Evolutionary conservation across 2,329 filamentous ascomycete genomes (phyloP).

Genomic region (Cordyceps militaris): DNA sequence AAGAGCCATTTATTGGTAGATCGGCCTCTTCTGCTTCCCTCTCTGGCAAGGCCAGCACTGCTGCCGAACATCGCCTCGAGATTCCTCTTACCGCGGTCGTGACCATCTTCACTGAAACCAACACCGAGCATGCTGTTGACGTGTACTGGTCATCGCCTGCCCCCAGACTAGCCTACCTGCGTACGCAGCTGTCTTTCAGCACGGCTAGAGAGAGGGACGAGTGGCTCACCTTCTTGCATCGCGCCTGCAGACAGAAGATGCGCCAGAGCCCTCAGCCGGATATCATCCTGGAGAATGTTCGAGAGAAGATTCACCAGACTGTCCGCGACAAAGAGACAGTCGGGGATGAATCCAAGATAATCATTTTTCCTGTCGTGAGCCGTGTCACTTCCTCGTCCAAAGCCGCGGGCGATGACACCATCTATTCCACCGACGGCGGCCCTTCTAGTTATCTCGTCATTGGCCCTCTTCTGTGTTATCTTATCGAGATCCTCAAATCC

Average conservation of each 20-base stretch:
- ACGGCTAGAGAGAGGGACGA: slow-evolving; percentile 42
- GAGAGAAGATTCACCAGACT: slow-evolving; percentile 38
- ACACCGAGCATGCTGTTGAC: slow-evolving; percentile 44
- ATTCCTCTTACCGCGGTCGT: slow-evolving; percentile 46
- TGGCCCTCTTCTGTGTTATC: slow-evolving; percentile 45
- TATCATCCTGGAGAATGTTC: slow-evolving; percentile 40
- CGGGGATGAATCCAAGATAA: slow-evolving; percentile 22
- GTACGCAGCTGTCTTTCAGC: slow-evolving; percentile 42
- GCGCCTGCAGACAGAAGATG: slow-evolving; percentile 32
- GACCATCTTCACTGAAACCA: slow-evolving; percentile 46
- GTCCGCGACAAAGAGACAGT: slow-evolving; percentile 38
- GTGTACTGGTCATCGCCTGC: slow-evolving; percentile 47
- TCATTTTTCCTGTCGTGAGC: slow-evolving; percentile 47
- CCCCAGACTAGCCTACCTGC: slow-evolving; percentile 38
- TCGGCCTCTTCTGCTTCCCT: slow-evolving; percentile 19
- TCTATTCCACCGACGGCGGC: slow-evolving; percentile 40
- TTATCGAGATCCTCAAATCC: slow-evolving; percentile 42
- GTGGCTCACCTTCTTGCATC: slow-evolving; percentile 41
- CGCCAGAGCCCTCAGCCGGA: slow-evolving; percentile 29
- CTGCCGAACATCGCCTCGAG: slow-evolving; percentile 33
- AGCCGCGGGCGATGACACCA: slow-evolving; percentile 35
- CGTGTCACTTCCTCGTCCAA: slow-evolving; percentile 36
- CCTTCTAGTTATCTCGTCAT: slow-evolving; percentile 49
- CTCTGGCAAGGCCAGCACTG: slow-evolving; percentile 24
- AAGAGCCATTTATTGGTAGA: slow-evolving; percentile 18